These are phyloP conservation scores for Arabis hirsuta DNA, from an alignment of 345 rosid genomes.

Conservation along the genomic window DNA sequence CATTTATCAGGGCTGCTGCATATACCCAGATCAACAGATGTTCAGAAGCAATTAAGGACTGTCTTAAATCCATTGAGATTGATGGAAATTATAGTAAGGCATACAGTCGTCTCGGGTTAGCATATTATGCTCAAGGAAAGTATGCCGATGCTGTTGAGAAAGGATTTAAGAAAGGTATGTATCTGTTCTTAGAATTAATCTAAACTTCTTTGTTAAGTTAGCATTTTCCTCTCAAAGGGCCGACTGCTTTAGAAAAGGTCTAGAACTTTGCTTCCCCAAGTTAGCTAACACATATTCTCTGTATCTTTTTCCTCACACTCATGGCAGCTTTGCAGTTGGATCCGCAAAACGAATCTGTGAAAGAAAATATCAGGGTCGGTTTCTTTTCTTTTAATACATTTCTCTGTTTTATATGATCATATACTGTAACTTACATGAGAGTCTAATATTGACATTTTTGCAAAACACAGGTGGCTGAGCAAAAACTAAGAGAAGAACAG, in stretches of 20 bases:
- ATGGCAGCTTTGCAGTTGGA: slow-evolving; percentile 79
- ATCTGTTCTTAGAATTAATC: background rate
- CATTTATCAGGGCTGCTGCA: slow-evolving; percentile 77
- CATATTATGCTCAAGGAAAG: slow-evolving; percentile 77
- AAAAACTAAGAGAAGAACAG: slow-evolving; percentile 65
- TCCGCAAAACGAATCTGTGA: slow-evolving; percentile 71
- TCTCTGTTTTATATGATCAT: background rate
- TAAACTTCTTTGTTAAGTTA: slow-evolving; percentile 14
- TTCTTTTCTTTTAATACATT: background rate
- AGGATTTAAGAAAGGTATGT: slow-evolving; percentile 85
- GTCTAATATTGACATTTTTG: slow-evolving; percentile 24
- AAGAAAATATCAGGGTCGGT: slow-evolving; percentile 78
- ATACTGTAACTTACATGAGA: background rate
- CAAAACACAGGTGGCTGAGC: slow-evolving; percentile 66
- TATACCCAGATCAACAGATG: slow-evolving; percentile 71
- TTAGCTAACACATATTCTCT: slow-evolving; percentile 21
- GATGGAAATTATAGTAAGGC: slow-evolving; percentile 86
- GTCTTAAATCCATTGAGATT: slow-evolving; percentile 76
- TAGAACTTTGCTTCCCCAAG: slow-evolving; percentile 20
- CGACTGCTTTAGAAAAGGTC: slow-evolving; percentile 5
- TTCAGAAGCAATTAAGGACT: slow-evolving; percentile 72
- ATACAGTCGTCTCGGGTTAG: slow-evolving; percentile 87
- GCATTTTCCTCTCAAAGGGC: background rate
- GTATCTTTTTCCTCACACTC: slow-evolving; percentile 27
- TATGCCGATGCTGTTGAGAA: slow-evolving; percentile 78